phyloP scores from a whole-genome alignment of 495 filamentous ascomycete species.

The Tirmania nivea region DNA sequence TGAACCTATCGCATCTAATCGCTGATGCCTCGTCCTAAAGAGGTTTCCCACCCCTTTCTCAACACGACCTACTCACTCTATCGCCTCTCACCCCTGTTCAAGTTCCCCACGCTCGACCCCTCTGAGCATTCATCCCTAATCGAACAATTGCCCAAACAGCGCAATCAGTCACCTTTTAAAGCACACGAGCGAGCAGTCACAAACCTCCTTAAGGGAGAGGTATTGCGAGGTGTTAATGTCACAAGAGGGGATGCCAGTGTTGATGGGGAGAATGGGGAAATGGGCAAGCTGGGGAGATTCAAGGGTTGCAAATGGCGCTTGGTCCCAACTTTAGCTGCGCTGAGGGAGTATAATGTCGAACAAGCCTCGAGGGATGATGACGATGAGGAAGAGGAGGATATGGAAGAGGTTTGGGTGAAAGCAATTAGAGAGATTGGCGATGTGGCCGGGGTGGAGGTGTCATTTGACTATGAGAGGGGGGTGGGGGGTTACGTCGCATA shows the following conservation, averaged over 20 bases:
- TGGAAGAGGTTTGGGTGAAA: conserved; percentile 31
- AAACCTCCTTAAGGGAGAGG: conserved; percentile 31
- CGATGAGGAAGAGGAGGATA: conserved; percentile 10
- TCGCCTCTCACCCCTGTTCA: conserved; percentile 33
- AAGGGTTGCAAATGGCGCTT: conserved; percentile 27
- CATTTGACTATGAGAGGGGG: neutral
- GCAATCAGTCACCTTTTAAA: conserved; percentile 15
- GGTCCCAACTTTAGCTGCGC: conserved; percentile 12
- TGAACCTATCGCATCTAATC: no score
- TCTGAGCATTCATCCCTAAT: neutral
- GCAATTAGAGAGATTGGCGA: conserved; percentile 18
- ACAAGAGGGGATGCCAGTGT: conserved; percentile 4
- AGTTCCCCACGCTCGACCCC: conserved; percentile 20
- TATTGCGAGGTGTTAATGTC: conserved; percentile 26
- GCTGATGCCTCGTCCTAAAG: no score
- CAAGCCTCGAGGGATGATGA: conserved; percentile 6
- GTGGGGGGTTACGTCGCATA: conserved; percentile 2
- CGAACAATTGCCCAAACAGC: neutral
- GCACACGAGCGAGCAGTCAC: conserved; percentile 30
- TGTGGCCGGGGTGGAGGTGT: conserved; percentile 21
- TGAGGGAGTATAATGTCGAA: neutral
- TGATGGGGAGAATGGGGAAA: conserved; percentile 20
- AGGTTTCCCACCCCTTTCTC: conserved; percentile 23
- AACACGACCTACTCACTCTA: conserved; percentile 35
- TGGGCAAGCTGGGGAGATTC: conserved; percentile 28